Percentiles rank a stretch among this genome's conserved stretches.
phyloP scores from a whole-genome alignment of 225 moss, liverwort and hornwort genomes.

The Sphagnum contortum region DNA sequence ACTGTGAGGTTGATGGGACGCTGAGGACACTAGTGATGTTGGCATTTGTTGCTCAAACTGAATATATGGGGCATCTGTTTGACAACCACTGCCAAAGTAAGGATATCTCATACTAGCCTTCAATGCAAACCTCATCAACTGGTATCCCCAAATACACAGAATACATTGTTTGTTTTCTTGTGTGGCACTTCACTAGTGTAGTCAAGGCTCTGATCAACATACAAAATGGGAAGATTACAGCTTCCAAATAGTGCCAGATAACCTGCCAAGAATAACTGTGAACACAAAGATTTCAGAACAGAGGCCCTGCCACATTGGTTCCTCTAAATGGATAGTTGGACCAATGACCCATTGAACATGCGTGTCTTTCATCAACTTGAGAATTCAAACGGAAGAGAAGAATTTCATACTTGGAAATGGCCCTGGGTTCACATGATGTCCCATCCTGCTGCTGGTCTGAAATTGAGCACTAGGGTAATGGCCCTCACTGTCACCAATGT shows the following conservation, averaged over 20 bases:
- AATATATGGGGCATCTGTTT: constrained; percentile 5
- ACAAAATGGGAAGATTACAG: too few relatives aligned
- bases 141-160: not conserved
- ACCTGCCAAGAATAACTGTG: too few relatives aligned
- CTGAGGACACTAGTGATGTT: constrained; percentile 3
- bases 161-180: not conserved
- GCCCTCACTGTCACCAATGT: too few relatives aligned
- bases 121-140: not conserved
- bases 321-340: too few relatives aligned
- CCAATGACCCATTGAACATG: too few relatives aligned
- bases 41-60: constrained; percentile 9
- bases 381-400: not conserved
- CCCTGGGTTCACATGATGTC: constrained; percentile 1
- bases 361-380: too few relatives aligned
- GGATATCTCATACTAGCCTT: not conserved
- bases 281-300: too few relatives aligned
- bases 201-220: too few relatives aligned
- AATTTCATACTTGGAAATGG: constrained; percentile 13
- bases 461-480: not conserved
- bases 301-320: too few relatives aligned
- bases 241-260: too few relatives aligned
- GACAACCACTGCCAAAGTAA: not conserved
- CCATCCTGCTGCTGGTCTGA: not conserved
- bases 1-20: constrained; percentile 3
- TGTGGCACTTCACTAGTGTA: too few relatives aligned